Percentiles rank a stretch among this genome's conserved stretches.
Evolutionary conservation across 441 rosid species (phyloP).

Genomic region (Melianthus villosus): DNA sequence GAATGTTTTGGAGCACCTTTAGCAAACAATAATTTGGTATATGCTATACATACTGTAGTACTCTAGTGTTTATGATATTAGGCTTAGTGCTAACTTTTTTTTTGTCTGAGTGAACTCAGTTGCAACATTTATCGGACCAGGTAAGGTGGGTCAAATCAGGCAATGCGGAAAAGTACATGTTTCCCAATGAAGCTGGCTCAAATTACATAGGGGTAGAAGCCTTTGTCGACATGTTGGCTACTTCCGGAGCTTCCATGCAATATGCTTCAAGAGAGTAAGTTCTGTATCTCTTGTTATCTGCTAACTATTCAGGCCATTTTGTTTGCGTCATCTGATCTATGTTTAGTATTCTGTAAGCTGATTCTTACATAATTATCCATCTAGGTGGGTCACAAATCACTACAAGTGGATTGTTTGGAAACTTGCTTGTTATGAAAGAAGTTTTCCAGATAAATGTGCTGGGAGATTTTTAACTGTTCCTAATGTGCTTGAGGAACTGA

Average conservation of each 20-base stretch:
- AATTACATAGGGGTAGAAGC: conserved; percentile 39
- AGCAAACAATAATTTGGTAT: conserved; percentile 33
- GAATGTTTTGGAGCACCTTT: conserved; percentile 58
- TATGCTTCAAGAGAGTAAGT: conserved; percentile 47
- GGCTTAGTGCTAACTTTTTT: conserved; percentile 8
- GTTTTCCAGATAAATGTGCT: conserved; percentile 25
- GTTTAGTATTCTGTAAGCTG: no score
- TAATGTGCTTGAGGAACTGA: conserved; percentile 71
- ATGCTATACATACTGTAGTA: conserved; percentile 4
- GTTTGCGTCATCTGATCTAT: no score
- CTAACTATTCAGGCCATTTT: no score
- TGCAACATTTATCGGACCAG: conserved; percentile 22
- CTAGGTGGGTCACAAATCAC: conserved; percentile 84
- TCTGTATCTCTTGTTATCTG: conserved; percentile 8
- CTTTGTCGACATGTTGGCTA: conserved; percentile 37
- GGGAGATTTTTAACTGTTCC: conserved; percentile 45
- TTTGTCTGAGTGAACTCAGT: conserved; percentile 19
- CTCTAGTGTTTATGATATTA: conserved; percentile 6
- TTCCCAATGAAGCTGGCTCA: conserved; percentile 38
- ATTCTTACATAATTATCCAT: no score
- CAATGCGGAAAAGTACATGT: conserved; percentile 44
- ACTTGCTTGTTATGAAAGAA: conserved; percentile 58
- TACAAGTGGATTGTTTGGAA: conserved; percentile 96
- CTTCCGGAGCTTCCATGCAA: conserved; percentile 54
- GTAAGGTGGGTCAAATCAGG: conserved; percentile 30